A percentile compares a stretch with the other conserved stretches of the same genome.
Evolutionary conservation across 805 yeast genomes (phyloP).

Genomic region (Blastobotrys robertii): DNA sequence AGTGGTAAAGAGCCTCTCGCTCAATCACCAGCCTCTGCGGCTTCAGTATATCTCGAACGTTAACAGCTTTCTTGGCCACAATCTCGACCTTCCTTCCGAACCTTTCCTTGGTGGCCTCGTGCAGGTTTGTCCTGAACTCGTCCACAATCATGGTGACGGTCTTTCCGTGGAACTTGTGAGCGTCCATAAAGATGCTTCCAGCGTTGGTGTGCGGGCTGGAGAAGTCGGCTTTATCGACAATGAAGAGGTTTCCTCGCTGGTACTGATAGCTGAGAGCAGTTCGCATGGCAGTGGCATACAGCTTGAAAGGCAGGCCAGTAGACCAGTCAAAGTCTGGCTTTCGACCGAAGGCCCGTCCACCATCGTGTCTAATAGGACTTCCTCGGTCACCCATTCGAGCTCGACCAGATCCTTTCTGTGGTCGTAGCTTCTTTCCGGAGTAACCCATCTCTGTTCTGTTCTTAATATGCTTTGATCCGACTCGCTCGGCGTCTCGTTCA

Average conservation of each 20-base stretch:
- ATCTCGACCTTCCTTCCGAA: constrained; percentile 50
- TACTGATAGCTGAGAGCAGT: constrained; percentile 77
- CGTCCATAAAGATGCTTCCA: constrained; percentile 42
- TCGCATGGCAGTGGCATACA: constrained; percentile 67
- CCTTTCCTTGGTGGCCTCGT: constrained; percentile 42
- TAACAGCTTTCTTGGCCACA: constrained; percentile 64
- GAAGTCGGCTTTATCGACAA: constrained; percentile 48
- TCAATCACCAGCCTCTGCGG: constrained; percentile 72
- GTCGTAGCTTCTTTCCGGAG: constrained; percentile 69
- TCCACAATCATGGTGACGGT: constrained; percentile 56
- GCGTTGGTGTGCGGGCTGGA: constrained; percentile 31
- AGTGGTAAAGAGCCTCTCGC: constrained; percentile 58
- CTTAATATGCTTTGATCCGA: constrained; percentile 79
- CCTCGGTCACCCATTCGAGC: constrained; percentile 97
- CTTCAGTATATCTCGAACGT: constrained; percentile 73
- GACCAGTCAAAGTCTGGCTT: constrained; percentile 85
- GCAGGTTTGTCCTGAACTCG: constrained; percentile 49
- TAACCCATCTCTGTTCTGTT: constrained; percentile 81
- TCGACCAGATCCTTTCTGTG: constrained; percentile 89
- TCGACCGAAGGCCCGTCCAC: constrained; percentile 83
- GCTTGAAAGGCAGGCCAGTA: constrained; percentile 62
- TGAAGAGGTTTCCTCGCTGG: constrained; percentile 58
- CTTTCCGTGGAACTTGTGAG: constrained; percentile 22
- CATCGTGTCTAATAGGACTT: constrained; percentile 84
- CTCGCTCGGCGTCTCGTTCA: constrained; percentile 84